A percentile compares a stretch with the other conserved stretches of the same genome.
Conservation (phyloP, 768 basidiomycete genomes). For the Krasilnikovozyma curviuscula region DNA sequence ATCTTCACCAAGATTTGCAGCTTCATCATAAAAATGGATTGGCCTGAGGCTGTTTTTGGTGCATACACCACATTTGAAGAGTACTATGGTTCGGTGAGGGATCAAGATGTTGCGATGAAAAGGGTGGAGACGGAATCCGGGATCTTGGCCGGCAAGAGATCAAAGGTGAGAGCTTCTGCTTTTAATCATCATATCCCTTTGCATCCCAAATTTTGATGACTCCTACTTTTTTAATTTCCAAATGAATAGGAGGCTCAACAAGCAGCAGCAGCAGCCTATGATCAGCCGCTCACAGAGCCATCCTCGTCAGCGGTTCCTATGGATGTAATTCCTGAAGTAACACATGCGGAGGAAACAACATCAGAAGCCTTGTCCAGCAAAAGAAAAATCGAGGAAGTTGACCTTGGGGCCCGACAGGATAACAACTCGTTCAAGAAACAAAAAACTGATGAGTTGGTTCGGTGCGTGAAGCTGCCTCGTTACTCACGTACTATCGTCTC, state of each 20-base stretch:
- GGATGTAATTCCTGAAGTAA: too few species aligned
- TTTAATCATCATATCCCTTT: neutral
- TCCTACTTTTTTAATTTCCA: neutral
- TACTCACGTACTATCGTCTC: neutral
- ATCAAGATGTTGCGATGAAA: conserved; percentile 21
- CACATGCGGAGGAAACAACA: too few species aligned
- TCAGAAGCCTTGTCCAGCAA: too few species aligned
- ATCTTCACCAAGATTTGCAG: conserved; percentile 39
- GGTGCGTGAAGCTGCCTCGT: neutral
- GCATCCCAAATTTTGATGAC: neutral
- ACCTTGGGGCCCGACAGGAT: neutral
- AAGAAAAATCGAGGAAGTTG: neutral
- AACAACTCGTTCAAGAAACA: too few species aligned
- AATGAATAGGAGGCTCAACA: neutral
- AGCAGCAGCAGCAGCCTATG: conserved; percentile 1
- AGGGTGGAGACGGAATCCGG: conserved; percentile 31
- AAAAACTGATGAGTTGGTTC: neutral
- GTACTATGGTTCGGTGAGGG: conserved; percentile 50
- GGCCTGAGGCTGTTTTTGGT: conserved; percentile 88
- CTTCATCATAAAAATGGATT: conserved; percentile 61
- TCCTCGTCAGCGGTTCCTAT: conserved; percentile 24
- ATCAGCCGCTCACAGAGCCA: neutral
- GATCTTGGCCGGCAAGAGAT: conserved; percentile 40
- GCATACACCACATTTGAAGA: conserved; percentile 79
- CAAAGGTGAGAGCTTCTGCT: conserved; percentile 35